These are phyloP conservation scores for Colletotrichum aenigma DNA, from an alignment of 2,329 filamentous ascomycete species.

Conservation along the genomic window DNA sequence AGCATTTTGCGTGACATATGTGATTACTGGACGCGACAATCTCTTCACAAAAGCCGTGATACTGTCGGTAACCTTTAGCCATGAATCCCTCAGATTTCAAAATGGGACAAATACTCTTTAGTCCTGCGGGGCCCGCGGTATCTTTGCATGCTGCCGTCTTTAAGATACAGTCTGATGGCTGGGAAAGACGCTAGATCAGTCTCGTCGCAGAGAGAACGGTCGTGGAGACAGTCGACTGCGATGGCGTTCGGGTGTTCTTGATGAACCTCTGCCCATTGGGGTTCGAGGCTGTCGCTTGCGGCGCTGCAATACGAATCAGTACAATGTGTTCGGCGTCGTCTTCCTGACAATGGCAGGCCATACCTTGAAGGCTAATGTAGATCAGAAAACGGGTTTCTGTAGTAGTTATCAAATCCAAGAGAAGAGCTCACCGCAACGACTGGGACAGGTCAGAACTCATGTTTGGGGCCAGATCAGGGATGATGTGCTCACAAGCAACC, in stretches of 20 bases:
- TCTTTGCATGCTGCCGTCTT: slow-evolving; percentile 32
- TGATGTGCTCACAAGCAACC: slow-evolving; percentile 32
- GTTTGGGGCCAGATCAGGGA: neutral
- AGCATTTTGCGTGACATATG: slow-evolving; percentile 22
- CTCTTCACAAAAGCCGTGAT: slow-evolving; percentile 35
- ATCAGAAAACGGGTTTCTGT: neutral
- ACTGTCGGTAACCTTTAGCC: slow-evolving; percentile 21
- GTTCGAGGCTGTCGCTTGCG: slow-evolving; percentile 15
- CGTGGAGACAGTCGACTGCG: slow-evolving; percentile 42
- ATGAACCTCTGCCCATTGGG: slow-evolving; percentile 18
- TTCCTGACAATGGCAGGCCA: neutral
- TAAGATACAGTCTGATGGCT: slow-evolving; percentile 45
- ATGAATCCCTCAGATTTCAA: too few relatives aligned
- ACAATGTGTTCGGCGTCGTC: neutral
- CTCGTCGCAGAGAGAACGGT: slow-evolving; percentile 39
- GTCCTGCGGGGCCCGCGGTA: slow-evolving; percentile 49
- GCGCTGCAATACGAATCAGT: neutral
- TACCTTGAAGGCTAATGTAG: neutral
- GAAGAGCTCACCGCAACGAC: neutral
- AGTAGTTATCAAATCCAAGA: neutral
- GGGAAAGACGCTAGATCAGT: slow-evolving; percentile 49
- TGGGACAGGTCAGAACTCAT: neutral
- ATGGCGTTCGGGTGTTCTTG: neutral
- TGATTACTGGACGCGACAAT: slow-evolving; percentile 28
- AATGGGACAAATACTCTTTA: slow-evolving; percentile 30